A percentile compares a stretch with the other conserved stretches of the same genome.
phyloP scores from a whole-genome alignment of 2,329 filamentous ascomycete genomes.

The Colletotrichum horii region DNA sequence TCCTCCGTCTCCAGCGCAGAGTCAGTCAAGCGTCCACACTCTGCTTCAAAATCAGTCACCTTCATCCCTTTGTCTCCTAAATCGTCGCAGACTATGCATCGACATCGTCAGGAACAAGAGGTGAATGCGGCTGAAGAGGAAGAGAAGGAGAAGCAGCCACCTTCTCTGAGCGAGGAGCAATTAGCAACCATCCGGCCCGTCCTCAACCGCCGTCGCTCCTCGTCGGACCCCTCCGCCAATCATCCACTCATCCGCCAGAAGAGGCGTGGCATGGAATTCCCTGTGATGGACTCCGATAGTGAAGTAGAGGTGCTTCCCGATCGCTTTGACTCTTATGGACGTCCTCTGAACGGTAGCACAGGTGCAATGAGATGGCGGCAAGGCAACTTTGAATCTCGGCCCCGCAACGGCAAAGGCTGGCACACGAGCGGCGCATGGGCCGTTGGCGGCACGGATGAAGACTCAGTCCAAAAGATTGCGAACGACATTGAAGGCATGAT shows the following conservation, averaged over 20 bases:
- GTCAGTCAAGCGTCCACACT: slow-evolving; percentile 5
- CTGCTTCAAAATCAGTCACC: slow-evolving; percentile 44
- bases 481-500: slow-evolving; percentile 38
- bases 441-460: slow-evolving; percentile 47
- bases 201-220: slow-evolving; percentile 31
- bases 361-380: slow-evolving; percentile 33
- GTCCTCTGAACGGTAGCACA: slow-evolving; percentile 36
- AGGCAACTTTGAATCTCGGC: slow-evolving; percentile 48
- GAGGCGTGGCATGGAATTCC: slow-evolving; percentile 20
- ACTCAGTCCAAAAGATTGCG: slow-evolving; percentile 44
- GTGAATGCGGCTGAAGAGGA: slow-evolving; percentile 25
- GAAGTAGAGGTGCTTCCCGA: slow-evolving; percentile 51
- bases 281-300: slow-evolving; percentile 33
- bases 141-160: slow-evolving; percentile 3
- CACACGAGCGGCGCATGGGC: slow-evolving; percentile 49
- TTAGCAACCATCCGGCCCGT: slow-evolving; percentile 18
- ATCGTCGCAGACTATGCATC: slow-evolving; percentile 49
- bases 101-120: slow-evolving; percentile 42
- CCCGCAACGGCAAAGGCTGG: slow-evolving; percentile 35
- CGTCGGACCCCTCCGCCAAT: slow-evolving; percentile 36
- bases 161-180: slow-evolving; percentile 21
- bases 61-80: slow-evolving; percentile 57
- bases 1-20: slow-evolving; percentile 11
- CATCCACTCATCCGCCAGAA: slow-evolving; percentile 24
- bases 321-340: slow-evolving; percentile 51